phyloP scores from a whole-genome alignment of 352 stramenopile genomes.

The Phytophthora citricola region DNA sequence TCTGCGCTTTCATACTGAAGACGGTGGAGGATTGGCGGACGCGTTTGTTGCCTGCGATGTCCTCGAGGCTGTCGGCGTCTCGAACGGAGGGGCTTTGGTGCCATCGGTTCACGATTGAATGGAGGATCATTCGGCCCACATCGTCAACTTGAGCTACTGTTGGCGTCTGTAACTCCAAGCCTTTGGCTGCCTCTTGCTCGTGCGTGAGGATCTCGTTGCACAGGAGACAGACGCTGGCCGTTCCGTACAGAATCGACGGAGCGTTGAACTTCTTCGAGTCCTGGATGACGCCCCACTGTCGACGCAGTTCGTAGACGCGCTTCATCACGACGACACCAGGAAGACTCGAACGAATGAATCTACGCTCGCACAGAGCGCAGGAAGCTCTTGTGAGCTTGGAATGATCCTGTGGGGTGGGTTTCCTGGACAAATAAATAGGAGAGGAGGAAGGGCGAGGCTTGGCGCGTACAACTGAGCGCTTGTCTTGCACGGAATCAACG shows the following conservation, averaged over 20 bases:
- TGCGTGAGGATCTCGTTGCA: conserved; percentile 52
- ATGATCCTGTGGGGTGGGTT: too few species aligned
- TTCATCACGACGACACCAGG: conserved; percentile 58
- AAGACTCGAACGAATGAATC: conserved; percentile 51
- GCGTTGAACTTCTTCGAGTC: conserved; percentile 49
- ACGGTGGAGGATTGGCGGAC: conserved; percentile 56
- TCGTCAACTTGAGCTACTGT: too few species aligned
- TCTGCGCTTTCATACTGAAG: conserved; percentile 45
- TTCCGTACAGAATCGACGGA: conserved; percentile 48
- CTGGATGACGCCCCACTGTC: conserved; percentile 56
- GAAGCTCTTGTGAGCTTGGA: conserved; percentile 28
- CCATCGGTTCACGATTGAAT: conserved; percentile 45
- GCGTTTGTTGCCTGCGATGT: conserved; percentile 49
- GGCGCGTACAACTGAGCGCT: neutral
- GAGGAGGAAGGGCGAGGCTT: conserved; percentile 38
- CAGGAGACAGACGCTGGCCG: conserved; percentile 48
- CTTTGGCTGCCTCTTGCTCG: conserved; percentile 30
- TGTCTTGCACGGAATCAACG: neutral
- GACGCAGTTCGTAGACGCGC: conserved; percentile 51
- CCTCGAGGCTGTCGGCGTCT: conserved; percentile 33
- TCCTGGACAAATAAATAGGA: conserved; percentile 30
- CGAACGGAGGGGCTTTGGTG: conserved; percentile 28
- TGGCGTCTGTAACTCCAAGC: too few species aligned
- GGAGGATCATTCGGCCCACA: conserved; percentile 34
- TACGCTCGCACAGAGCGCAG: conserved; percentile 56